These are phyloP conservation scores for Thalassia testudinum DNA, from an alignment of 116 monocot genomes.

Conservation along the genomic window DNA sequence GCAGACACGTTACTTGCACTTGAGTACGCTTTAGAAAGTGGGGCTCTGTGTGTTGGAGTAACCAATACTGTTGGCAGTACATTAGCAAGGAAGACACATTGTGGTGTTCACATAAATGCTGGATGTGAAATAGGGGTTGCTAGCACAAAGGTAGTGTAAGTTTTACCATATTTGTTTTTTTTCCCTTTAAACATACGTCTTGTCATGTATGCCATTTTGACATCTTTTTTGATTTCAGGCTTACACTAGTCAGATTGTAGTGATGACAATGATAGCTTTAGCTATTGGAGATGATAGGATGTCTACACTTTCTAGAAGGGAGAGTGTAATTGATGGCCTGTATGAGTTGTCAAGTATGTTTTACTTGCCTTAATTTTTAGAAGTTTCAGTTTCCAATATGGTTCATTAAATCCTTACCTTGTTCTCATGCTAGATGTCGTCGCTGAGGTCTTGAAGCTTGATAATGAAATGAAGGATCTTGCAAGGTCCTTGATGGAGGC, in stretches of 20 bases:
- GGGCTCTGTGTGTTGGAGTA: conserved; percentile 92
- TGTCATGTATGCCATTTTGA: not conserved
- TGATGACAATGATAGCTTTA: conserved; percentile 82
- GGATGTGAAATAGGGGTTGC: conserved; percentile 98
- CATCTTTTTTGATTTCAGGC: conserved; percentile 31
- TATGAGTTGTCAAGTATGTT: conserved; percentile 57
- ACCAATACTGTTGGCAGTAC: conserved; percentile 97
- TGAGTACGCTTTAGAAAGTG: conserved; percentile 83
- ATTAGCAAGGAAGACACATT: conserved; percentile 84
- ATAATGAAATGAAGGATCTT: conserved; percentile 70
- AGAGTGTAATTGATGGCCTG: conserved; percentile 48
- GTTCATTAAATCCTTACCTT: no score
- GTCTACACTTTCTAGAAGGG: conserved; percentile 56
- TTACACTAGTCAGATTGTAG: conserved; percentile 96
- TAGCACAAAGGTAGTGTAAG: conserved; percentile 62
- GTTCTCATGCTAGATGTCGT: conserved; percentile 28
- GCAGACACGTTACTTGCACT: conserved; percentile 90
- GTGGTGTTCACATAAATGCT: conserved; percentile 96
- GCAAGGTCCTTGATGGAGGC: conserved; percentile 58
- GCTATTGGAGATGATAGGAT: conserved; percentile 87
- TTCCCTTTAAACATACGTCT: no score
- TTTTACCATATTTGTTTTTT: not conserved
- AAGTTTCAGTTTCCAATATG: no score
- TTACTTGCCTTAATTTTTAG: not conserved
- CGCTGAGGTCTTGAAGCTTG: conserved; percentile 65